These are phyloP conservation scores for Hypsizygus ulmarius DNA, from an alignment of 1,284 basidiomycete genomes.

Conservation along the genomic window DNA sequence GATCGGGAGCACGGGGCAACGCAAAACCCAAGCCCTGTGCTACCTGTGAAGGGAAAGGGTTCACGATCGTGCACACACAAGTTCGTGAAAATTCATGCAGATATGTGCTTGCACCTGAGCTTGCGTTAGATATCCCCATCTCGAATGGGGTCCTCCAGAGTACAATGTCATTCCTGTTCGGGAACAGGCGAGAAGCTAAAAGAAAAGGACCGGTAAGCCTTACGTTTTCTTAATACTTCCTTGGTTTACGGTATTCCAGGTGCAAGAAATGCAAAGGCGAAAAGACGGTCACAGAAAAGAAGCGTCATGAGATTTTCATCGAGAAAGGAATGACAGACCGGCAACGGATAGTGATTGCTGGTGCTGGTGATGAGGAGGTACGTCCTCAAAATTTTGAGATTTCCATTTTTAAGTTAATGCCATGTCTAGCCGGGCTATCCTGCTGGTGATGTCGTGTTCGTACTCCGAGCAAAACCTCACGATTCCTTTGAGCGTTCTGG, in stretches of 20 bases:
- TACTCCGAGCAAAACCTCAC: constrained; percentile 69
- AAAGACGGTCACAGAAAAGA: constrained; percentile 85
- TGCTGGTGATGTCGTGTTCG: constrained; percentile 87
- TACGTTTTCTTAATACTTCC: neutral
- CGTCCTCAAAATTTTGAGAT: constrained; percentile 17
- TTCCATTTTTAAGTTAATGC: constrained; percentile 13
- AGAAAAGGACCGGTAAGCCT: constrained; percentile 80
- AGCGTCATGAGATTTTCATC: constrained; percentile 80
- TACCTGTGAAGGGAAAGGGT: constrained; percentile 84
- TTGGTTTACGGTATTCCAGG: constrained; percentile 35
- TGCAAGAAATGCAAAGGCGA: constrained; percentile 96
- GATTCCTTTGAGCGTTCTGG: constrained; percentile 80
- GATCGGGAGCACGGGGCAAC: constrained; percentile 77
- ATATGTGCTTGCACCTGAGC: neutral
- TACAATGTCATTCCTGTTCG: constrained; percentile 74
- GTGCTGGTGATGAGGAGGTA: constrained; percentile 90
- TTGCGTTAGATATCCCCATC: constrained; percentile 45
- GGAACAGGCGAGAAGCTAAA: constrained; percentile 80
- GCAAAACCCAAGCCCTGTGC: constrained; percentile 81
- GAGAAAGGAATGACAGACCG: constrained; percentile 88
- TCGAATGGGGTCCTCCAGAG: constrained; percentile 49
- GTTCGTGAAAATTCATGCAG: constrained; percentile 30
- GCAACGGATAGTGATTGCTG: constrained; percentile 83
- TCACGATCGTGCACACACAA: constrained; percentile 61
- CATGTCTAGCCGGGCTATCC: constrained; percentile 70